Conservation (phyloP, 2,329 filamentous ascomycete genomes). For the Waltergamsia citrina region DNA sequence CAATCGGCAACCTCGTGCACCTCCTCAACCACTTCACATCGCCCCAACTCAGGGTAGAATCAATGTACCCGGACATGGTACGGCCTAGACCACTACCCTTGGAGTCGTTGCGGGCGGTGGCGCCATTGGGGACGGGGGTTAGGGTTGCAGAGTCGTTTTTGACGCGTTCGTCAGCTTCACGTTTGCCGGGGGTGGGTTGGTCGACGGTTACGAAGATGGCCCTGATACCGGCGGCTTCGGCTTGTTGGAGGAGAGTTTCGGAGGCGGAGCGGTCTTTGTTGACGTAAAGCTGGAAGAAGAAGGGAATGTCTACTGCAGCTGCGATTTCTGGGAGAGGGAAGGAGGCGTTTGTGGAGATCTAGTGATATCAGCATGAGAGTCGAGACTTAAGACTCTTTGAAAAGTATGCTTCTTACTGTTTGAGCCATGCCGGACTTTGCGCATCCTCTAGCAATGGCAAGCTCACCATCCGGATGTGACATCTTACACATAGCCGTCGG, state of each 20-base stretch:
- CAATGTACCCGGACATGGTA: slow-evolving; percentile 41
- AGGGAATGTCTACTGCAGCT: slow-evolving; percentile 25
- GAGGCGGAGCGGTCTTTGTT: slow-evolving; percentile 40
- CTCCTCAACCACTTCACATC: slow-evolving; percentile 43
- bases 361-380: background rate
- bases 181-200: slow-evolving; percentile 44
- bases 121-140: slow-evolving; percentile 27
- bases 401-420: no score
- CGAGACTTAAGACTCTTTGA: slow-evolving; percentile 7
- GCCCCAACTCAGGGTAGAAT: slow-evolving; percentile 39
- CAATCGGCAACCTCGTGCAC: slow-evolving; percentile 36
- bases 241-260: slow-evolving; percentile 28
- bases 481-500: slow-evolving; percentile 11
- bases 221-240: slow-evolving; percentile 35
- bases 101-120: slow-evolving; percentile 34
- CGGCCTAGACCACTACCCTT: slow-evolving; percentile 43
- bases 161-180: slow-evolving; percentile 46
- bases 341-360: slow-evolving; percentile 42
- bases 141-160: slow-evolving; percentile 30
- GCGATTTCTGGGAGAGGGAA: slow-evolving; percentile 34
- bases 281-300: slow-evolving; percentile 48
- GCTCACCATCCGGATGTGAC: slow-evolving; percentile 28
- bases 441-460: slow-evolving; percentile 37
- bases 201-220: slow-evolving; percentile 45
- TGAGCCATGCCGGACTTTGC: slow-evolving; percentile 37